Percentiles rank a stretch among this genome's conserved stretches.
Conservation (phyloP, 169 alveolate species). For the Haemoproteus tartakovskyi region DNA sequence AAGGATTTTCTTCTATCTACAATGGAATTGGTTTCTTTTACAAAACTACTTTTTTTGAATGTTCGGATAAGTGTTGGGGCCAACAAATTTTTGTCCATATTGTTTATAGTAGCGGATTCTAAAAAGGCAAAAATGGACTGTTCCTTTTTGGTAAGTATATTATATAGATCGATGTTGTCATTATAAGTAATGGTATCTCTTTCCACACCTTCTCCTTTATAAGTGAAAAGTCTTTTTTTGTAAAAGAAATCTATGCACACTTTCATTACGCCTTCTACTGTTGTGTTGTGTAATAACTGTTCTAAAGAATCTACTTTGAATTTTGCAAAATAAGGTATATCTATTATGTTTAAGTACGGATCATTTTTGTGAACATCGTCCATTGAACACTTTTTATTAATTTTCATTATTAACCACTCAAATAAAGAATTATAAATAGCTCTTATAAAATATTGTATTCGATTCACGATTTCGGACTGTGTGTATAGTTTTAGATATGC, state of each 20-base stretch:
- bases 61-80: no score
- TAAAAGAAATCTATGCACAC: constrained; percentile 4
- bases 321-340: constrained; percentile 22
- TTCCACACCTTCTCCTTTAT: constrained; percentile 14
- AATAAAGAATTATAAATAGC: constrained; percentile 36
- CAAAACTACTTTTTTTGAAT: no score
- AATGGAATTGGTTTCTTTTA: no score
- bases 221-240: not conserved
- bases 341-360: constrained; percentile 12
- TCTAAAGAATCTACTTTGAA: constrained; percentile 4
- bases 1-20: constrained; percentile 13
- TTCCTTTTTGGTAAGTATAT: no score
- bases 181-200: no score
- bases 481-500: no score
- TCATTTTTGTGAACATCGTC: not conserved
- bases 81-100: no score
- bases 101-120: no score
- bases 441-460: constrained; percentile 19
- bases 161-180: constrained; percentile 8
- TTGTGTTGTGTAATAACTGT: constrained; percentile 15
- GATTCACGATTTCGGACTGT: constrained; percentile 2
- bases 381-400: not conserved
- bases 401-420: constrained; percentile 17
- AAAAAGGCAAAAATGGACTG: no score
- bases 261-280: constrained; percentile 15